phyloP scores from a whole-genome alignment of 371 early-diverging fungal species.

The Basidiobolus heterosporus region DNA sequence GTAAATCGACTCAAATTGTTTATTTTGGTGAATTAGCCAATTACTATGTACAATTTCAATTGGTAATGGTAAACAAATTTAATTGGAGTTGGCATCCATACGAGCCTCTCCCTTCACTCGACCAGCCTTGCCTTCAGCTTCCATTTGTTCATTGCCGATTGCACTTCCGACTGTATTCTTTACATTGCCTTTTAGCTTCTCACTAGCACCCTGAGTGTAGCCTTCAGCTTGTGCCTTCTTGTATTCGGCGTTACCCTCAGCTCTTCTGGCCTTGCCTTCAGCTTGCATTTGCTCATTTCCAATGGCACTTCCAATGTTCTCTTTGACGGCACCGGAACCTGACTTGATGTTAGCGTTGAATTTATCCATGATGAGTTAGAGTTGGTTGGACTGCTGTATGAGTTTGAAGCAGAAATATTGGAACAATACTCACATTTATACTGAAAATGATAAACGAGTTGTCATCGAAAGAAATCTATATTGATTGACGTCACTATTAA shows the following conservation, averaged over 20 bases:
- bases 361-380: too few relatives aligned
- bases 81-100: not conserved
- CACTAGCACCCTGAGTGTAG: conserved; percentile 7
- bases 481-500: too few relatives aligned
- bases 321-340: conserved; percentile 11
- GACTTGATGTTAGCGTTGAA: not conserved
- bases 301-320: conserved; percentile 7
- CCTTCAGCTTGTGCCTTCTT: conserved; percentile 6
- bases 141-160: conserved; percentile 15
- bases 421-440: too few relatives aligned
- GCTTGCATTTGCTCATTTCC: conserved; percentile 14
- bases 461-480: too few relatives aligned
- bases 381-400: too few relatives aligned
- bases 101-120: conserved; percentile 6
- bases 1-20: too few relatives aligned
- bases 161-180: conserved; percentile 22
- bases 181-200: conserved; percentile 19
- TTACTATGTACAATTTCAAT: too few relatives aligned
- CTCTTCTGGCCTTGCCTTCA: conserved; percentile 17
- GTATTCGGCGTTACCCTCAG: conserved; percentile 4
- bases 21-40: too few relatives aligned
- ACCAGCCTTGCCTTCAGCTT: conserved; percentile 21
- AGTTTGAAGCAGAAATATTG: too few relatives aligned
- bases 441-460: too few relatives aligned
- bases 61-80: too few relatives aligned